Percentiles rank a stretch among this genome's conserved stretches.
These are phyloP conservation scores for Acidiella bohemica DNA, from an alignment of 495 filamentous ascomycete species.

Conservation along the genomic window DNA sequence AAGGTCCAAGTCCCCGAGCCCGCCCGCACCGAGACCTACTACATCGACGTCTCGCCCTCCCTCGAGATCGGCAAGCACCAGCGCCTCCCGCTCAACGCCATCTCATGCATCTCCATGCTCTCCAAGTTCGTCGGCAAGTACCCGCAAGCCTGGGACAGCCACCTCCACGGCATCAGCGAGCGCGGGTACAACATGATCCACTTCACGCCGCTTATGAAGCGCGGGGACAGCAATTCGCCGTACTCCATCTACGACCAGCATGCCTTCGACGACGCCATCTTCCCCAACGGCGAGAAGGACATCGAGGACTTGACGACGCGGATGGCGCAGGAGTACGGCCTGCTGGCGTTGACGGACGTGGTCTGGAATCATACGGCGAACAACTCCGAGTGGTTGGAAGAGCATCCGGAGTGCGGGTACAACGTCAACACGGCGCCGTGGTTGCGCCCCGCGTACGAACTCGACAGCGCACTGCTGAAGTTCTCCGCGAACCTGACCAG, in stretches of 20 bases:
- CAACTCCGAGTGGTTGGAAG: slow-evolving; percentile 86
- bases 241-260: slow-evolving; percentile 94
- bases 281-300: slow-evolving; percentile 79
- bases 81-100: slow-evolving; percentile 63
- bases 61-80: slow-evolving; percentile 57
- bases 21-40: slow-evolving; percentile 60
- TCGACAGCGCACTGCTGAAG: slow-evolving; percentile 72
- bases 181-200: slow-evolving; percentile 98
- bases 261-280: slow-evolving; percentile 65
- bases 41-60: slow-evolving; percentile 85
- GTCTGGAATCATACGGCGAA: slow-evolving; percentile 97
- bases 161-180: slow-evolving; percentile 71
- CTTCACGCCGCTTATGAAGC: slow-evolving; percentile 83
- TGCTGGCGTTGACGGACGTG: slow-evolving; percentile 87
- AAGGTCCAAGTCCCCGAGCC: slow-evolving; percentile 37
- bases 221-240: slow-evolving; percentile 84
- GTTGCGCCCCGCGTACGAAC: slow-evolving; percentile 73
- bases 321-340: slow-evolving; percentile 71
- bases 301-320: slow-evolving; percentile 59
- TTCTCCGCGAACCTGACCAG: slow-evolving; percentile 55
- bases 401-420: slow-evolving; percentile 92
- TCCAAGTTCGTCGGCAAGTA: slow-evolving; percentile 97
- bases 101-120: slow-evolving; percentile 87
- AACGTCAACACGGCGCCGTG: slow-evolving; percentile 87
- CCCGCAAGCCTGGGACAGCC: slow-evolving; percentile 75